phyloP scores from a whole-genome alignment of 1,139 yeast genomes.

The Protomyces gravidus region DNA sequence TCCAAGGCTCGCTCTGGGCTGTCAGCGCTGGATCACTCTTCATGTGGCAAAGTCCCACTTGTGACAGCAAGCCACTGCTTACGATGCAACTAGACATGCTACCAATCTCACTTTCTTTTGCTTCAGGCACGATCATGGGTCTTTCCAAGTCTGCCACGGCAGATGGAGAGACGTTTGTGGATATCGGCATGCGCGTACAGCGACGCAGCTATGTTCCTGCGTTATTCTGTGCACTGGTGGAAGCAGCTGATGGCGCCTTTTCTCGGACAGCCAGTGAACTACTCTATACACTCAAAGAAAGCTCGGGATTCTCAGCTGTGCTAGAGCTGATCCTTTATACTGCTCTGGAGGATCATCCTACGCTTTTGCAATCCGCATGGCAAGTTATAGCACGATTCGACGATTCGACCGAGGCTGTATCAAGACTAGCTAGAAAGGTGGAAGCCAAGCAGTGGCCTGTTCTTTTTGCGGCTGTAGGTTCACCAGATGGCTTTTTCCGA shows the following conservation, averaged over 20 bases:
- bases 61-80: neutral
- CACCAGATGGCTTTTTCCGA: slow-evolving; percentile 44
- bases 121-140: slow-evolving; percentile 6
- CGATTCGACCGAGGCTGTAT: slow-evolving; percentile 43
- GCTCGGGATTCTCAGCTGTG: slow-evolving; percentile 47
- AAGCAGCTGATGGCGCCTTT: neutral
- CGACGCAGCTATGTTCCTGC: neutral
- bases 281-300: neutral
- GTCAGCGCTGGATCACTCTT: neutral
- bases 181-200: neutral
- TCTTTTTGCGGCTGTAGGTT: slow-evolving; percentile 47
- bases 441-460: slow-evolving; percentile 60
- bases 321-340: slow-evolving; percentile 48
- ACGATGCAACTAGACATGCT: slow-evolving; percentile 1
- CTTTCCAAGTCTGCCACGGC: neutral
- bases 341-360: slow-evolving; percentile 39
- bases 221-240: neutral
- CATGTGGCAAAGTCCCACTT: slow-evolving; percentile 2
- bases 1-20: slow-evolving; percentile 6
- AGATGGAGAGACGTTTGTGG: neutral
- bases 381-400: neutral
- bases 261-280: neutral
- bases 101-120: slow-evolving; percentile 5
- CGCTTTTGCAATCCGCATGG: slow-evolving; percentile 32
- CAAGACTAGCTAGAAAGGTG: slow-evolving; percentile 61